Conservation (phyloP, 2,329 filamentous ascomycete species). For the Aspergillus thermomutatus region DNA sequence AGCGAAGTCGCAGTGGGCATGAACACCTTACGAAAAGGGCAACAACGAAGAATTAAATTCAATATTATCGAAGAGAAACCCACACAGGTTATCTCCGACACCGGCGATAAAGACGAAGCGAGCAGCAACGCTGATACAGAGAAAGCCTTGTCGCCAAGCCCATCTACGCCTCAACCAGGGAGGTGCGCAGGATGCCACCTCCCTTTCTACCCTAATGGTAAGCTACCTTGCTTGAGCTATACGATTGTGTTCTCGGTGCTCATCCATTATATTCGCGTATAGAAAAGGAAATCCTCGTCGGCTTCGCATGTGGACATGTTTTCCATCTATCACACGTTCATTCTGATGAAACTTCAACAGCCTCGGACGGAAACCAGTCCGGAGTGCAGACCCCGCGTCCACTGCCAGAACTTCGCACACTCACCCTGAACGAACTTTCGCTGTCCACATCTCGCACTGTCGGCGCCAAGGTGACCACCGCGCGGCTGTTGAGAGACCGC, state of each 20-base stretch:
- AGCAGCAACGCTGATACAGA: conserved; percentile 13
- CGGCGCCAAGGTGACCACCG: conserved; percentile 82
- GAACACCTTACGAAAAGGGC: conserved; percentile 72
- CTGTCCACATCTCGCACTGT: conserved; percentile 55
- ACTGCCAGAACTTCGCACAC: conserved; percentile 14
- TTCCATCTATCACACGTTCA: conserved; percentile 63
- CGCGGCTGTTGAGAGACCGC: conserved; percentile 70
- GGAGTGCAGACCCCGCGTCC: conserved; percentile 21
- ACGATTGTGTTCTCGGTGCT: too few species aligned
- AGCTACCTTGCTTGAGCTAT: conserved; percentile 1
- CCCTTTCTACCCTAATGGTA: conserved; percentile 39
- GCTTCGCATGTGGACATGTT: conserved; percentile 67
- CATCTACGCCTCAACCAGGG: conserved; percentile 19
- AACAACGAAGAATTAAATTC: conserved; percentile 84
- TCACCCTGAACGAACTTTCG: conserved; percentile 23
- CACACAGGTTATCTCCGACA: neutral
- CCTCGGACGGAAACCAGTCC: conserved; percentile 17
- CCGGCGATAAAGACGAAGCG: conserved; percentile 5
- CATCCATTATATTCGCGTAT: neutral
- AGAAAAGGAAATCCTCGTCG: conserved; percentile 58
- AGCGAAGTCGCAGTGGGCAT: conserved; percentile 86
- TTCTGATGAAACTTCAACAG: conserved; percentile 30
- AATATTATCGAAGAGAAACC: conserved; percentile 54
- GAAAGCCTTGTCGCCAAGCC: conserved; percentile 11
- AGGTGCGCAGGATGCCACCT: conserved; percentile 38